phyloP scores from a whole-genome alignment of 2,329 filamentous ascomycete species.

The Orbilia ellipsospora region DNA sequence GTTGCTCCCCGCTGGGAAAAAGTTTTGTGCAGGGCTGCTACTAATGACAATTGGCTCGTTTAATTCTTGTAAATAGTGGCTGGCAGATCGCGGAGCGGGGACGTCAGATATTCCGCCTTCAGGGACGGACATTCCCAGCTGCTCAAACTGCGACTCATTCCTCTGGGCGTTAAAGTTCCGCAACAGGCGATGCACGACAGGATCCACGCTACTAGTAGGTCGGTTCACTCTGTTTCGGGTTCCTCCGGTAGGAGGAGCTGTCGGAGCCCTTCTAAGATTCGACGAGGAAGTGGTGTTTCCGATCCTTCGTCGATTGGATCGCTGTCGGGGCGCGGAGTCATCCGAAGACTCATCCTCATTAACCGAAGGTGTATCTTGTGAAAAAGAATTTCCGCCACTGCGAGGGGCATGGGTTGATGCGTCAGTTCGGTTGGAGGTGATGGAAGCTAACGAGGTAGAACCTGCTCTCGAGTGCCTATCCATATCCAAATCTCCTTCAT shows the following conservation, averaged over 20 bases:
- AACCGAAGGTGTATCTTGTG: constrained; percentile 54
- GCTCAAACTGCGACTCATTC: constrained; percentile 45
- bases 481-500: constrained; percentile 55
- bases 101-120: constrained; percentile 1
- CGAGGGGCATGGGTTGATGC: constrained; percentile 42
- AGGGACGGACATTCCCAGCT: constrained; percentile 37
- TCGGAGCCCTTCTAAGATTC: constrained; percentile 44
- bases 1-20: constrained; percentile 18
- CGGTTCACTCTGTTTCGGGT: constrained; percentile 8
- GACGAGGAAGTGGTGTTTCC: constrained; percentile 42
- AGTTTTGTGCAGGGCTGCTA: constrained; percentile 31
- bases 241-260: constrained; percentile 29
- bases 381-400: constrained; percentile 56
- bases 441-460: constrained; percentile 55
- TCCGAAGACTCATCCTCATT: constrained; percentile 53
- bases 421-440: constrained; percentile 55
- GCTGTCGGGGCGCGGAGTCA: constrained; percentile 47
- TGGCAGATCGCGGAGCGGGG: constrained; percentile 34
- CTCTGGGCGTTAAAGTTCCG: constrained; percentile 49
- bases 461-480: constrained; percentile 56
- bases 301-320: constrained; percentile 34
- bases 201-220: constrained; percentile 28
- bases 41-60: constrained; percentile 48
- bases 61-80: constrained; percentile 45
- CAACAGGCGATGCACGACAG: constrained; percentile 40